These are phyloP conservation scores for Scedosporium minutisporum DNA, from an alignment of 2,329 filamentous ascomycete genomes.

Conservation along the genomic window DNA sequence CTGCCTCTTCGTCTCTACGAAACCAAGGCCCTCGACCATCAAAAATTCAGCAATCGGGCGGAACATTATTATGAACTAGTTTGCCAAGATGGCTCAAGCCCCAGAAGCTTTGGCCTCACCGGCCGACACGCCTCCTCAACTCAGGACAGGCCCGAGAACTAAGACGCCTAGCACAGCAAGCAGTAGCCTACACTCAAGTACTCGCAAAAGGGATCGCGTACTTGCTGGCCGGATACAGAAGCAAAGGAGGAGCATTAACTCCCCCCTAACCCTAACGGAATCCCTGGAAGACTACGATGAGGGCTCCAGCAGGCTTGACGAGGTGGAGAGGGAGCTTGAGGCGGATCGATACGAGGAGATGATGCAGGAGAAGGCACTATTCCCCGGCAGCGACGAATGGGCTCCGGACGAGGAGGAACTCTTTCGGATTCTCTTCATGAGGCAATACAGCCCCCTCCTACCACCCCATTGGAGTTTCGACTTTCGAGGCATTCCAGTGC, in stretches of 20 bases:
- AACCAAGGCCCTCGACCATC: no score
- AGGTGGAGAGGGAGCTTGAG: slow-evolving; percentile 5
- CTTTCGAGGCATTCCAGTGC: slow-evolving; percentile 29
- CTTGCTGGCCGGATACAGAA: slow-evolving; percentile 2
- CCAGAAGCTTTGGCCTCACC: no score
- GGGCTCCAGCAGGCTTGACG: not conserved
- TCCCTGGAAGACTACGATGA: not conserved
- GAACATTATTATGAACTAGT: no score
- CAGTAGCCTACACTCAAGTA: not conserved
- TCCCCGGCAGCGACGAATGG: slow-evolving; percentile 37
- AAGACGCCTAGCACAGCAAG: slow-evolving; percentile 2
- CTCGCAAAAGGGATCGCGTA: not conserved
- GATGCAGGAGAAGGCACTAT: slow-evolving; percentile 31
- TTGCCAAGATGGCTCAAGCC: no score
- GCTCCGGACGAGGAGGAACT: slow-evolving; percentile 37
- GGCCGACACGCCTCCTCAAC: no score
- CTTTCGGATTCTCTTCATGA: slow-evolving; percentile 30
- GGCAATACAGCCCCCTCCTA: slow-evolving; percentile 30
- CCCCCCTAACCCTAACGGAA: not conserved
- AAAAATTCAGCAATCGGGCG: no score
- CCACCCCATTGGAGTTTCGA: slow-evolving; percentile 30
- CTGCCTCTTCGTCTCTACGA: no score
- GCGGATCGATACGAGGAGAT: slow-evolving; percentile 24
- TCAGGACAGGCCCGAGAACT: not conserved
- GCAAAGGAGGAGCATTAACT: not conserved